Percentiles rank a stretch among this genome's conserved stretches.
phyloP scores from a whole-genome alignment of 495 filamentous ascomycete genomes.

The Lophiotrema nucula region DNA sequence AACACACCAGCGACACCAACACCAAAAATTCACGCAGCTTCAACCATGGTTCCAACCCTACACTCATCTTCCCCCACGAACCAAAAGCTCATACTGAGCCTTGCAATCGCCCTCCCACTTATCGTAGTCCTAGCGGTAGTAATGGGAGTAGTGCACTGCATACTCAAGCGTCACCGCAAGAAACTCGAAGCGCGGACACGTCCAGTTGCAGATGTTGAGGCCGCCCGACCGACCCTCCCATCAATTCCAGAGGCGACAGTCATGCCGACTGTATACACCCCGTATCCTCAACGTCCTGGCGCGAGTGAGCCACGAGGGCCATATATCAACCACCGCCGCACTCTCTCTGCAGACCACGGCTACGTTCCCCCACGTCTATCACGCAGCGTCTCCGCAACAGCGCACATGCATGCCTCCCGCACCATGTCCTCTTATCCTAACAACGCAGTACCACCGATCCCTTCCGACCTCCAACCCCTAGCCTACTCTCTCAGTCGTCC shows the following conservation, averaged over 20 bases:
- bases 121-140: conserved; percentile 1
- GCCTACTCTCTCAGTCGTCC: too few relatives aligned
- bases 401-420: not conserved
- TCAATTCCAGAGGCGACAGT: not conserved
- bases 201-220: not conserved
- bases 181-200: not conserved
- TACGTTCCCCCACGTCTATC: not conserved
- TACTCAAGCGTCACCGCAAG: not conserved
- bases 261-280: too few relatives aligned
- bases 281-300: too few relatives aligned
- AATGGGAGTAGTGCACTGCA: conserved; percentile 3
- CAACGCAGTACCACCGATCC: not conserved
- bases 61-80: not conserved
- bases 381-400: not conserved
- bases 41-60: not conserved
- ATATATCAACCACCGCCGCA: not conserved
- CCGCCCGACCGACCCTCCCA: not conserved
- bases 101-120: not conserved
- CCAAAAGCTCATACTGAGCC: not conserved
- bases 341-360: not conserved
- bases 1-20: too few relatives aligned
- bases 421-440: not conserved
- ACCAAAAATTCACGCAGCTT: not conserved
- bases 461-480: not conserved
- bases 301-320: not conserved